A percentile compares a stretch with the other conserved stretches of the same genome.
Evolutionary conservation across 2,329 filamentous ascomycete genomes (phyloP).

Genomic region (Paecilomyces formosus): DNA sequence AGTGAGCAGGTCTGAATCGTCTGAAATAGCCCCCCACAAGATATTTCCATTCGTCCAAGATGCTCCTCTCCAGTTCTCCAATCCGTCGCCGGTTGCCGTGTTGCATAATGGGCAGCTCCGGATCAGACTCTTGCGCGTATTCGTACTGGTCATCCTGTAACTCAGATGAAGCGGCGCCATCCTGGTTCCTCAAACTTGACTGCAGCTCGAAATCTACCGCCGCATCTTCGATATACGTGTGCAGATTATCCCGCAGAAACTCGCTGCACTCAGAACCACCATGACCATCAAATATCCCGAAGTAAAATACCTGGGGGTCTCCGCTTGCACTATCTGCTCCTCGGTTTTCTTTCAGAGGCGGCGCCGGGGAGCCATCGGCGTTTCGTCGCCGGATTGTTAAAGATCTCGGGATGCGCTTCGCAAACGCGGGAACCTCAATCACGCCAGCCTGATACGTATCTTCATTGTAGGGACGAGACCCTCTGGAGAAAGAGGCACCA

Average conservation of each 20-base stretch:
- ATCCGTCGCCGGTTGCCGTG: conserved; percentile 54
- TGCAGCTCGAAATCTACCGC: conserved; percentile 68
- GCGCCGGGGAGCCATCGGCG: conserved; percentile 17
- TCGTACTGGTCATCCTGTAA: conserved; percentile 7
- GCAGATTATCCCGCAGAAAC: conserved; percentile 76
- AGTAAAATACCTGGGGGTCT: conserved; percentile 96
- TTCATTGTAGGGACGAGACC: conserved; percentile 83
- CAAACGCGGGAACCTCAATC: conserved; percentile 87
- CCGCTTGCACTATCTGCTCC: conserved; percentile 68
- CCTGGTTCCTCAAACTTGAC: conserved; percentile 59
- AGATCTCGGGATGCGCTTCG: conserved; percentile 67
- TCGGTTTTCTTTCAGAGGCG: conserved; percentile 50
- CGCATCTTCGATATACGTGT: conserved; percentile 80
- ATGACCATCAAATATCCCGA: conserved; percentile 93
- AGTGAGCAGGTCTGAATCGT: conserved; percentile 77
- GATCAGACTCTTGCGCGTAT: conserved; percentile 2
- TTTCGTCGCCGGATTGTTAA: conserved; percentile 36
- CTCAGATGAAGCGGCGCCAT: background rate
- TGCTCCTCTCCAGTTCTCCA: conserved; percentile 58
- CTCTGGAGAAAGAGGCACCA: conserved; percentile 69
- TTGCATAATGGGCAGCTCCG: conserved; percentile 40
- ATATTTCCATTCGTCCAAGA: conserved; percentile 71
- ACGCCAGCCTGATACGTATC: conserved; percentile 92
- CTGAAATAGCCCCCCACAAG: conserved; percentile 92
- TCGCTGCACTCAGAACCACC: conserved; percentile 82